These are phyloP conservation scores for Dendryphion nanum DNA, from an alignment of 2,329 filamentous ascomycete genomes.

Conservation along the genomic window DNA sequence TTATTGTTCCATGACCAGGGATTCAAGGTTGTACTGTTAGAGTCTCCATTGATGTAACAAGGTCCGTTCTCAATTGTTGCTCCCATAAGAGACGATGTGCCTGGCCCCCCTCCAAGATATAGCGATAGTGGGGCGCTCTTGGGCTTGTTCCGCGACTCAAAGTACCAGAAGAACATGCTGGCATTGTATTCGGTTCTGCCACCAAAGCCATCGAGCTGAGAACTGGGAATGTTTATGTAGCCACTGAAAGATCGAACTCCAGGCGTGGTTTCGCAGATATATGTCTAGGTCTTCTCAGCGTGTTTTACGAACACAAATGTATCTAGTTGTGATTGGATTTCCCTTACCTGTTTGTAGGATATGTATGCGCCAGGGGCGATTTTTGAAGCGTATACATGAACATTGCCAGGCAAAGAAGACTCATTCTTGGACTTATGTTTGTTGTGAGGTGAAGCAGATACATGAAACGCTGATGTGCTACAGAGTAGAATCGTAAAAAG, in stretches of 20 bases:
- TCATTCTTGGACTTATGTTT: too few relatives aligned
- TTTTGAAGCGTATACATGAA: too few relatives aligned
- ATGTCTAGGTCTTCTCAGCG: too few relatives aligned
- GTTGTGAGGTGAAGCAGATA: too few relatives aligned
- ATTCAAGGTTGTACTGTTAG: conserved; percentile 16
- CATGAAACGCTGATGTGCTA: too few relatives aligned
- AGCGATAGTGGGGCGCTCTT: conserved; percentile 13
- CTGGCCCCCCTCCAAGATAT: conserved; percentile 14
- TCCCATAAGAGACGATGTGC: conserved; percentile 19
- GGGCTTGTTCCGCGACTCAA: conserved; percentile 17
- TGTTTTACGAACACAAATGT: too few relatives aligned
- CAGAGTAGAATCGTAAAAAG: too few relatives aligned
- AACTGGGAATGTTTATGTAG: conserved; percentile 52
- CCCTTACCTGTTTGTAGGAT: too few relatives aligned
- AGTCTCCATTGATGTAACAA: conserved; percentile 16
- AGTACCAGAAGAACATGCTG: conserved; percentile 22
- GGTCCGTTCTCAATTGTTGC: conserved; percentile 15
- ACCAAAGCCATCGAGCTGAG: conserved; percentile 12
- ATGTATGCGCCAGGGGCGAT: too few relatives aligned
- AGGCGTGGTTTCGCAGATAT: conserved; percentile 53
- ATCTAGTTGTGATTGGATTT: too few relatives aligned
- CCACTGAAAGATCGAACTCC: conserved; percentile 55
- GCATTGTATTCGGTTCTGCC: conserved; percentile 11
- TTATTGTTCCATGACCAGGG: conserved; percentile 15
- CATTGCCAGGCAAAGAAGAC: too few relatives aligned